phyloP scores from a whole-genome alignment of 352 stramenopile genomes.

The Pythium aquatile region DNA sequence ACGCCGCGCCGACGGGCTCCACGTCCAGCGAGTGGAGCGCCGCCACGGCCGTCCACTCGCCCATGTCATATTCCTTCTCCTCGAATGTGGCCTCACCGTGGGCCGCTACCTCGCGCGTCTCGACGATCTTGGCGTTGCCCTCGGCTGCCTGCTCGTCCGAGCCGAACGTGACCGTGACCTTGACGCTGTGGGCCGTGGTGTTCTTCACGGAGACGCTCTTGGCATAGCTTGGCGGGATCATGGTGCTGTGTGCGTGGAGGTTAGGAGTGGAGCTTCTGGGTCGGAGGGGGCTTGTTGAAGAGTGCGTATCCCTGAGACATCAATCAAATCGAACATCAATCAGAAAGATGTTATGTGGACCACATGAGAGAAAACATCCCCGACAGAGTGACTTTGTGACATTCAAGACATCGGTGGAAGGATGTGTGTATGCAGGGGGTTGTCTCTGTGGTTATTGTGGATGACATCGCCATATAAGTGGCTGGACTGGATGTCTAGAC shows the following conservation, averaged over 20 bases:
- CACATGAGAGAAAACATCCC: conserved; percentile 22
- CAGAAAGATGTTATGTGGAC: conserved; percentile 15
- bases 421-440: background rate
- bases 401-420: background rate
- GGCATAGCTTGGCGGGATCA: conserved; percentile 60
- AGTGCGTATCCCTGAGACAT: conserved; percentile 1
- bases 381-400: background rate
- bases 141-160: conserved; percentile 65
- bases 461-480: background rate
- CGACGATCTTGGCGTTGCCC: conserved; percentile 63
- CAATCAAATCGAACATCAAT: background rate
- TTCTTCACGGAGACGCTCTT: conserved; percentile 78
- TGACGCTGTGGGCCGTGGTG: conserved; percentile 49
- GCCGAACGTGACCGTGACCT: conserved; percentile 63
- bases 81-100: conserved; percentile 37
- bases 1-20: conserved; percentile 29
- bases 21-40: conserved; percentile 61
- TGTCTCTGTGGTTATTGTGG: background rate
- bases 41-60: conserved; percentile 60
- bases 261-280: background rate
- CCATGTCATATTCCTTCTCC: conserved; percentile 83
- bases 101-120: conserved; percentile 49
- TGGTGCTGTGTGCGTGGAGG: conserved; percentile 16
- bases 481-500: conserved; percentile 33
- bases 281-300: conserved; percentile 14